These are phyloP conservation scores for Phytophthora sp. DNA, from an alignment of 352 stramenopile species.

Conservation along the genomic window DNA sequence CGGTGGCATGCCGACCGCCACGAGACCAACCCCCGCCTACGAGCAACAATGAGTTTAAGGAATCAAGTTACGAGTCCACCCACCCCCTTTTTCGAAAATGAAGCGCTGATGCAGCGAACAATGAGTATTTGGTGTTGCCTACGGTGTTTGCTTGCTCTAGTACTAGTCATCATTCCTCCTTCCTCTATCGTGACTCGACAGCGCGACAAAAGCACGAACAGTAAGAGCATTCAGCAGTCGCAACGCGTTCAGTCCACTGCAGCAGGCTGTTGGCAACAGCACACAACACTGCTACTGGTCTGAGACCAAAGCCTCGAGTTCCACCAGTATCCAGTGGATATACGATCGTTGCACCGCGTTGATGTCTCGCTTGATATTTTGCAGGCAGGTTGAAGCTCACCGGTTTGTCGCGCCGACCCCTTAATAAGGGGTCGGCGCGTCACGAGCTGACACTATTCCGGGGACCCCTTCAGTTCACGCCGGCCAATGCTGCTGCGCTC, in stretches of 20 bases:
- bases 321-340: too few relatives aligned
- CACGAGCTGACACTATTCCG: too few relatives aligned
- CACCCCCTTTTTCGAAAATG: conserved; percentile 29
- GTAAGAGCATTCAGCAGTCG: background rate
- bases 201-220: conserved; percentile 3
- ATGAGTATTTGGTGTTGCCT: conserved; percentile 30
- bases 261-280: background rate
- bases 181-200: background rate
- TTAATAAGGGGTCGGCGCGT: too few relatives aligned
- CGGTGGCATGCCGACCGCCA: conserved; percentile 13
- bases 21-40: conserved; percentile 4
- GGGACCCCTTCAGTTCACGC: too few relatives aligned
- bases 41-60: conserved; percentile 40
- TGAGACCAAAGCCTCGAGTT: too few relatives aligned
- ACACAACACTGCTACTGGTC: conserved; percentile 5
- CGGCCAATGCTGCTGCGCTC: conserved; percentile 14
- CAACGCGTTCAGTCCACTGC: conserved; percentile 93
- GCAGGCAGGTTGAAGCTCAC: too few relatives aligned
- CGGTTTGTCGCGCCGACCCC: too few relatives aligned
- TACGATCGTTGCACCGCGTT: conserved; percentile 99
- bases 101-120: conserved; percentile 36
- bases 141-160: background rate
- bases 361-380: conserved; percentile 99
- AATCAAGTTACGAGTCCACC: conserved; percentile 10
- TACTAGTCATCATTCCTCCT: background rate